Base-by-base conservation (phyloP, 2,329 filamentous ascomycete species). In the Fusarium sublunatum region DNA sequence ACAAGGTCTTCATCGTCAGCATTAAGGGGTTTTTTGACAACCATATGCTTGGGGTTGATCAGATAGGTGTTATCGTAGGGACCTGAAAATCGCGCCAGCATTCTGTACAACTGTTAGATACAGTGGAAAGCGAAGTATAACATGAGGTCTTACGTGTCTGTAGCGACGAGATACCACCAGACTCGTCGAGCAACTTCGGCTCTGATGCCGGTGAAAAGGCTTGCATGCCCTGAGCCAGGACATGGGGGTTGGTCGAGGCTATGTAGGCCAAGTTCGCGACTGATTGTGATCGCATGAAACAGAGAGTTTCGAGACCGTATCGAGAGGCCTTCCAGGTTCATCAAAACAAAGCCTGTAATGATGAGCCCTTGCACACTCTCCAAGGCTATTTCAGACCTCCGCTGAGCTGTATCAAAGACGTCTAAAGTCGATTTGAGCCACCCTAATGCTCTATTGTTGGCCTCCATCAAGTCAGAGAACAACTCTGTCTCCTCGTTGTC, bases 111-210 rank as follows among this genome's bases (percentile, higher is more conserved):
- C 22, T 29, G 54, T 70, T 12, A 70, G 60, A 24, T 26, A 5
- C 6, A 15, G 26, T 12, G 26, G 12, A 8, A 7, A 12, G 11
- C 2, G n/a, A 13, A n/a, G 10, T 19, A 24, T 7, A n/a, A 7
- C 7, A 40, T 6, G 15, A 12, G 6, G 7, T 41, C 70, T 63
- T 56, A 77, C 79, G 76, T 79, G 57, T 81, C 78, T 5, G 74
- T 77, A 1, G 75, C 69, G 9, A 73, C 73, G 6, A 81, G 68
- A 58, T 80, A 78, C 79, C 79, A 81, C 79, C 79, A 81, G 4
- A 80, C 61, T 41, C 79, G 71, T 15, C 79, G 70, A 36, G 75
- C 78, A 34, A 77, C 72, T 50, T 81, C 79, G 6, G 62, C 67
- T 31, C 70, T 69, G 2, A 75, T 12, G 19, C 70, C 71, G 3